A percentile compares a stretch with the other conserved stretches of the same genome.
These are phyloP conservation scores for Lichtheimia hyalospora DNA, from an alignment of 371 early-diverging fungal genomes.

Conservation along the genomic window DNA sequence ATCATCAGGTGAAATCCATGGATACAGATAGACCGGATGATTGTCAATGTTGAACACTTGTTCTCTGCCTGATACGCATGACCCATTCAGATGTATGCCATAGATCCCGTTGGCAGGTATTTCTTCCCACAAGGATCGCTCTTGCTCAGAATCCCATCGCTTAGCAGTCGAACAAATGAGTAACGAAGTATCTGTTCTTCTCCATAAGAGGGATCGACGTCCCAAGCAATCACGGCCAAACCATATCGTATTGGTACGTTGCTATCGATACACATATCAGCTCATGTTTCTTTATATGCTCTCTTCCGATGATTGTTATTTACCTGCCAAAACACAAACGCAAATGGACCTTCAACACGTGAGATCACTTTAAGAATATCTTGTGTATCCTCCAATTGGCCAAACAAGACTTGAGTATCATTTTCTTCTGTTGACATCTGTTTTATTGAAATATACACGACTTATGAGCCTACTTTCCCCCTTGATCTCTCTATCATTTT, in stretches of 20 bases:
- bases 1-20: slow-evolving; percentile 30
- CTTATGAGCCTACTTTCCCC: too few relatives aligned
- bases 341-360: slow-evolving; percentile 75
- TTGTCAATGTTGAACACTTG: background rate
- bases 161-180: slow-evolving; percentile 50
- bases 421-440: slow-evolving; percentile 45
- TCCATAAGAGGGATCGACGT: slow-evolving; percentile 77
- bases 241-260: slow-evolving; percentile 52
- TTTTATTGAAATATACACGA: background rate
- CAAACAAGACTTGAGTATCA: slow-evolving; percentile 59
- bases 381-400: slow-evolving; percentile 28
- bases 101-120: slow-evolving; percentile 75
- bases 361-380: slow-evolving; percentile 37
- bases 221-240: slow-evolving; percentile 87
- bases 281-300: background rate
- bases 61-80: background rate
- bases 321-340: slow-evolving; percentile 70
- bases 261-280: slow-evolving; percentile 22
- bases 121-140: slow-evolving; percentile 55
- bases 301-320: background rate
- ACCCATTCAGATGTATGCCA: slow-evolving; percentile 40
- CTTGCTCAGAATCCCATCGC: slow-evolving; percentile 6
- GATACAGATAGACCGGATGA: slow-evolving; percentile 16
- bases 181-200: slow-evolving; percentile 32
- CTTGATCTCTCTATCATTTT: background rate